phyloP scores from a whole-genome alignment of 768 basidiomycete genomes.

The Inosperma sp. region DNA sequence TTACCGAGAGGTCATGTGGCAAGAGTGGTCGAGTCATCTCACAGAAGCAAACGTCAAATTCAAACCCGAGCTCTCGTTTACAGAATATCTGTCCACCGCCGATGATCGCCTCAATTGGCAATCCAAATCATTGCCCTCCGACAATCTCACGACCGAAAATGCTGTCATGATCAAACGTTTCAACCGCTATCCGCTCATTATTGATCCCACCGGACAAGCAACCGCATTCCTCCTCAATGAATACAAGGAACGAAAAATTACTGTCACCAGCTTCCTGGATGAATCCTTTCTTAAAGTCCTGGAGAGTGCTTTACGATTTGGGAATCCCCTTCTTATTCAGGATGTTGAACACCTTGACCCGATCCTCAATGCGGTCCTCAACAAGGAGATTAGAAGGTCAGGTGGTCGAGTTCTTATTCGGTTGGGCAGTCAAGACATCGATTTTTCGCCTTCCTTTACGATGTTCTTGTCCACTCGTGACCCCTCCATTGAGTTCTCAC shows the following conservation, averaged over 20 bases:
- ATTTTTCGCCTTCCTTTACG: slow-evolving; percentile 99
- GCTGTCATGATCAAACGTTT: slow-evolving; percentile 99
- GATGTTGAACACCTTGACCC: slow-evolving; percentile 98
- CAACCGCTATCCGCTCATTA: slow-evolving; percentile 95
- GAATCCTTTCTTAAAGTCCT: slow-evolving; percentile 98
- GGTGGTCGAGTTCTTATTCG: slow-evolving; percentile 97
- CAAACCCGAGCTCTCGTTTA: slow-evolving; percentile 87
- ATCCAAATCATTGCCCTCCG: slow-evolving; percentile 90
- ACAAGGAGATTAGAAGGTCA: slow-evolving; percentile 92
- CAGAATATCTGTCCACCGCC: slow-evolving; percentile 95
- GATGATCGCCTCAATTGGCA: slow-evolving; percentile 96
- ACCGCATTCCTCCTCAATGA: slow-evolving; percentile 91
- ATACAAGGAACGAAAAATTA: slow-evolving; percentile 94
- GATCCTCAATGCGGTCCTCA: slow-evolving; percentile 94
- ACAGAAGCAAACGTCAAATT: slow-evolving; percentile 85
- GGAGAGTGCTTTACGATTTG: slow-evolving; percentile 98
- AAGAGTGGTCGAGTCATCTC: slow-evolving; percentile 89
- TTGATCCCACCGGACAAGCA: slow-evolving; percentile 97
- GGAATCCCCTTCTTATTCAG: slow-evolving; percentile 94
- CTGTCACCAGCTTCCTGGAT: slow-evolving; percentile 97
- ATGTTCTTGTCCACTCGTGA: slow-evolving; percentile 99
- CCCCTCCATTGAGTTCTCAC: slow-evolving; percentile 95
- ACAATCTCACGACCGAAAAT: slow-evolving; percentile 95
- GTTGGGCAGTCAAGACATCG: slow-evolving; percentile 95
- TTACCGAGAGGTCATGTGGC: slow-evolving; percentile 96